Percentiles rank a stretch among this genome's conserved stretches.
Evolutionary conservation across 257 asterid genomes (phyloP).

Genomic region (Solanum raphanifolium): DNA sequence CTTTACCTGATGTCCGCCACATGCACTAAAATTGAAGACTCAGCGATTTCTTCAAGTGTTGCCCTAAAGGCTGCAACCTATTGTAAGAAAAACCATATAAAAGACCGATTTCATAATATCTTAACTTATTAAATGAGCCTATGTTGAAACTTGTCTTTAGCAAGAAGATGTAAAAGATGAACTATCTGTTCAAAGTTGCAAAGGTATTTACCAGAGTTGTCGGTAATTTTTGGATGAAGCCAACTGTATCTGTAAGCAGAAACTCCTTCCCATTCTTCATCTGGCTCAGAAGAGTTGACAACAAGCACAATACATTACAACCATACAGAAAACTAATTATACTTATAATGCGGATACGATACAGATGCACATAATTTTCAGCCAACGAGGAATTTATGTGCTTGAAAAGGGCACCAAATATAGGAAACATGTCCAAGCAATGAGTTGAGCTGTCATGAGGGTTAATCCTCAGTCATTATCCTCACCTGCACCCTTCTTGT

Average conservation of each 20-base stretch:
- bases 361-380: not conserved
- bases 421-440: not conserved
- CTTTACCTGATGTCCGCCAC: slow-evolving; percentile 90
- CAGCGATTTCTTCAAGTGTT: slow-evolving; percentile 86
- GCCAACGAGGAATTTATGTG: not conserved
- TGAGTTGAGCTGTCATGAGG: not conserved
- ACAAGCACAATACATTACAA: slow-evolving; percentile 3
- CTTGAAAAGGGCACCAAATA: not conserved
- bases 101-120: not conserved
- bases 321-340: not conserved
- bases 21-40: slow-evolving; percentile 89
- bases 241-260: slow-evolving; percentile 93
- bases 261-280: slow-evolving; percentile 89
- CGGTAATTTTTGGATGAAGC: slow-evolving; percentile 92
- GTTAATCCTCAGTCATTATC: not conserved
- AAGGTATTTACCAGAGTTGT: slow-evolving; percentile 63
- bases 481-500: slow-evolving; percentile 94
- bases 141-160: not conserved
- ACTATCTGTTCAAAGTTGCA: not conserved
- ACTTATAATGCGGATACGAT: not conserved
- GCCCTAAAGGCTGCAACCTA: slow-evolving; percentile 99
- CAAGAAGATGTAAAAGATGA: not conserved
- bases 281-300: slow-evolving; percentile 25
- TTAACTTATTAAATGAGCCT: not conserved
- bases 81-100: slow-evolving; percentile 9